Conservation (phyloP, 345 rosid genomes). For the Cardamine chenopodiifolia region DNA sequence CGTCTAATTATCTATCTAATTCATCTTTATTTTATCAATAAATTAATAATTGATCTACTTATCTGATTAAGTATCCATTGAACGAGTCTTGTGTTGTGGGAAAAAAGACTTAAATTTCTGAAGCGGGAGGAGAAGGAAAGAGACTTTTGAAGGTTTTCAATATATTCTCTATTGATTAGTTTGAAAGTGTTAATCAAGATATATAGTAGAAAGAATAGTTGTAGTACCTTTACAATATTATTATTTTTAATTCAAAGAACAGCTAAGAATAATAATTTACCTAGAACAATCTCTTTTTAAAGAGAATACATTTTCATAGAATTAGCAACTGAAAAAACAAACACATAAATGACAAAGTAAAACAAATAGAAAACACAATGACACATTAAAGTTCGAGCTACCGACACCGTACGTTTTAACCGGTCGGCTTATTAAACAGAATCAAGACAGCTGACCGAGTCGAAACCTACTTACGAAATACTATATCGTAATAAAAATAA, state of each 20-base stretch:
- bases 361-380: neutral
- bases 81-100: neutral
- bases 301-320: neutral
- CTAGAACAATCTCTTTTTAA: neutral
- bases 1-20: neutral
- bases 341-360: slow-evolving; percentile 1
- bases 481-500: neutral
- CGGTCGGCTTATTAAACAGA: too few species aligned
- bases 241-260: neutral
- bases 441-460: too few species aligned
- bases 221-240: neutral
- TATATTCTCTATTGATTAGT: neutral
- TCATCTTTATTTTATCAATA: neutral
- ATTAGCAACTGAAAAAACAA: neutral
- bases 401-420: neutral
- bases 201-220: neutral
- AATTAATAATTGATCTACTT: neutral
- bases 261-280: neutral
- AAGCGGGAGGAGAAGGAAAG: slow-evolving; percentile 5
- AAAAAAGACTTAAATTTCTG: slow-evolving; percentile 2
- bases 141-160: neutral
- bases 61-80: neutral
- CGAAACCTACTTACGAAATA: too few species aligned
- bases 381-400: slow-evolving; percentile 28
- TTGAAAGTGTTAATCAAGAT: slow-evolving; percentile 19